Base-by-base conservation (phyloP, 1,284 basidiomycete genomes). In the Mycena sp. region DNA sequence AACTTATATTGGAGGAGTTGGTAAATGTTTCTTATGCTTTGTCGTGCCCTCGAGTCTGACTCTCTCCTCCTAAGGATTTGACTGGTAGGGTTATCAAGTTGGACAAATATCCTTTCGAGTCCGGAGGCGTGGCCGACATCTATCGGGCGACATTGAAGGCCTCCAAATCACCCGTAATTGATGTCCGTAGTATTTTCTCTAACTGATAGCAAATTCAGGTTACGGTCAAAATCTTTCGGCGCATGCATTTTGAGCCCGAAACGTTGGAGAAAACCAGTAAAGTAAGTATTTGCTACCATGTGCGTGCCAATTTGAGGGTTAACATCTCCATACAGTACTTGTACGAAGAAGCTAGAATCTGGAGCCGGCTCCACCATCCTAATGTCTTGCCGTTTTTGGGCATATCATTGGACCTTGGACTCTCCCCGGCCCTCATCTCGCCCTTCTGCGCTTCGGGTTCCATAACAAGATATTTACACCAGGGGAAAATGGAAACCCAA, bases 81-180 rank as follows among this genome's bases (percentile, higher is more conserved):
- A 64, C 61, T 17, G 56, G 43, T n/a, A 51, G 14, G 30, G 32
- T 65, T 32, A 44, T 4, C 23, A 43, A 61, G 4, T 28, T 61
- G 35, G 63, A 57, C 9, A 30, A 23, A 52, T 56, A 60, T 48
- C 63, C 63, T 6, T 61, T 61, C 48, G 63, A 65, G 38, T 61
- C 52, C 11, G 63, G 63, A 26, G 32, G 35, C 9, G 30, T 51
- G 16, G 46, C 63, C 16, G 63, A 65, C 32, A 45, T 65, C 17
- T 61, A 63, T 52, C 48, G 43, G 2, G 61, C 41, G 16, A 48
- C 14, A 19, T 9, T 58, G 19, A 49, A 29, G 38, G 23, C 50
- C 17, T 40, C 48, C 29, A 50, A 30, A 21, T 37, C 17, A 6
- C 38, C 26, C n/a, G 41, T 58, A 19, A 3, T 30, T 3, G 6